Evolutionary conservation across 148 eudicot genomes (phyloP).

Genomic region (Cornus suecica): DNA sequence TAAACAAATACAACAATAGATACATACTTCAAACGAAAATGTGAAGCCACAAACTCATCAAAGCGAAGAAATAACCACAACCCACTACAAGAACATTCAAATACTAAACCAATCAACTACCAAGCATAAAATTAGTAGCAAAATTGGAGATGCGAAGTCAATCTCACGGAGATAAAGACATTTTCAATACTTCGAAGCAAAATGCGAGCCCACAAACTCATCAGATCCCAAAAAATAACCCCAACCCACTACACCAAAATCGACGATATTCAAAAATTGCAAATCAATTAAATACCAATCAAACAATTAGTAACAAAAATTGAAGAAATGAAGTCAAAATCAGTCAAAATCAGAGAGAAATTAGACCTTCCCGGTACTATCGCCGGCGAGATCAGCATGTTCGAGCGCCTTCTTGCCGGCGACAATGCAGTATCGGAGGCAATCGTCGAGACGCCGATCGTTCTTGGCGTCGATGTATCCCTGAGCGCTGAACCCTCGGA

Average conservation of each 20-base stretch:
- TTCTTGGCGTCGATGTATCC: slow-evolving; percentile 72
- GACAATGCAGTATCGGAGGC: slow-evolving; percentile 61
- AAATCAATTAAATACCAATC: not conserved
- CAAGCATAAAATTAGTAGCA: not conserved
- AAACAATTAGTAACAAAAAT: not conserved
- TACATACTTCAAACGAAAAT: not conserved
- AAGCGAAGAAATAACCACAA: not conserved
- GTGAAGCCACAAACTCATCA: slow-evolving; percentile 10
- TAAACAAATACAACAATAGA: not conserved
- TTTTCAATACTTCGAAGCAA: not conserved
- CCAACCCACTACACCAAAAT: not conserved
- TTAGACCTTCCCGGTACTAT: slow-evolving; percentile 45
- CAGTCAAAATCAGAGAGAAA: not conserved
- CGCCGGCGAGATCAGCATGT: slow-evolving; percentile 53
- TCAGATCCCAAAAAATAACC: not conserved
- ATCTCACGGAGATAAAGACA: too few relatives aligned
- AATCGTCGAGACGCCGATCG: slow-evolving; percentile 61
- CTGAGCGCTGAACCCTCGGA: slow-evolving; percentile 45
- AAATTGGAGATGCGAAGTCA: not conserved
- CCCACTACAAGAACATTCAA: not conserved
- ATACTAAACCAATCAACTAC: not conserved
- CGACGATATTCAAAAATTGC: not conserved
- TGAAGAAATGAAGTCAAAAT: not conserved
- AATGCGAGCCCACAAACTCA: slow-evolving; percentile 6
- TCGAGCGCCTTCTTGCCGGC: slow-evolving; percentile 75